Evolutionary conservation across 306 rosid species (phyloP).

Genomic region (Inga laurina): DNA sequence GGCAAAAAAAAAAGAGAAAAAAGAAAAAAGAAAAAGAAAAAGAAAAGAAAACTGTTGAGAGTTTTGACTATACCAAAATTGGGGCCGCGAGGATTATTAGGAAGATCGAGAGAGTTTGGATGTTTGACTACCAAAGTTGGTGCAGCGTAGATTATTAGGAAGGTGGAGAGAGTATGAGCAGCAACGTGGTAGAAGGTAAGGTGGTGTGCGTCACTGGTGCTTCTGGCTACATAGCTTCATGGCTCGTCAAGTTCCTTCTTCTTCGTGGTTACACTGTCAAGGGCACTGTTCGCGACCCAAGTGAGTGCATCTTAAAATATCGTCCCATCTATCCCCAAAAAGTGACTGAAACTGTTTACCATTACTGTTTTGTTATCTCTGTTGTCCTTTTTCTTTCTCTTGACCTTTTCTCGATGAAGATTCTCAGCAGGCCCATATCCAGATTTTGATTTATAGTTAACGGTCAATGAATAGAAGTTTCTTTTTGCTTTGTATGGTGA

Average conservation of each 20-base stretch:
- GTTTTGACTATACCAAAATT: no score
- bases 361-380: background rate
- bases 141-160: background rate
- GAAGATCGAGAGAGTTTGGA: background rate
- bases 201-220: background rate
- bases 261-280: background rate
- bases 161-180: background rate
- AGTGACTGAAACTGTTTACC: background rate
- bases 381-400: background rate
- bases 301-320: background rate
- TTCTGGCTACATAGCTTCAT: background rate
- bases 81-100: no score
- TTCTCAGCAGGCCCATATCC: background rate
- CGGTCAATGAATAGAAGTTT: background rate
- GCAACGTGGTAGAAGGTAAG: background rate
- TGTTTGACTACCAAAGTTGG: background rate
- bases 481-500: background rate
- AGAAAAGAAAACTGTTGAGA: no score
- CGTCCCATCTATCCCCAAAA: background rate
- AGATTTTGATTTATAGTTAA: background rate
- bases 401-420: background rate
- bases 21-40: no score
- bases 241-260: constrained; percentile 1
- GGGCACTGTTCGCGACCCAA: background rate
- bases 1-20: no score